These are phyloP conservation scores for Fragilariopsis cylindrus DNA, from an alignment of 108 stramenopile species.

Conservation along the genomic window DNA sequence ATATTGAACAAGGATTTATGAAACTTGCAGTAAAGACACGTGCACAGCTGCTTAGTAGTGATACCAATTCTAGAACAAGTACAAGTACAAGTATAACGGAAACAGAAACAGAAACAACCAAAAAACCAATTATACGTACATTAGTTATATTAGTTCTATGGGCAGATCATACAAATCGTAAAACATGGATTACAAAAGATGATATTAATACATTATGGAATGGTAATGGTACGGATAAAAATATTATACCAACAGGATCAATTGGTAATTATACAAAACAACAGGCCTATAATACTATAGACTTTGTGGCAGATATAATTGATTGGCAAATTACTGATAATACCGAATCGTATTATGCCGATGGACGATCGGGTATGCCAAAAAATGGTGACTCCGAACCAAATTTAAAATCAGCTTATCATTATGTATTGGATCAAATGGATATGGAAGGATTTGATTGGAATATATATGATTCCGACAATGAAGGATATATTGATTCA, in stretches of 20 bases:
- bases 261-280: neutral
- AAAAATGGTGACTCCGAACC: neutral
- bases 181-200: neutral
- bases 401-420: conserved; percentile 17
- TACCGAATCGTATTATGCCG: conserved; percentile 51
- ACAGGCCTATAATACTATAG: neutral
- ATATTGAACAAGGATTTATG: no score
- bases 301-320: conserved; percentile 32
- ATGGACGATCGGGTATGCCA: conserved; percentile 38
- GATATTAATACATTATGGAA: neutral
- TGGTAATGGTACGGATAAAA: neutral
- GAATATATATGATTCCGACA: conserved; percentile 10
- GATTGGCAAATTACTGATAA: conserved; percentile 50
- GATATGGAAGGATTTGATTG: conserved; percentile 13
- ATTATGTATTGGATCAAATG: conserved; percentile 5
- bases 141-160: neutral
- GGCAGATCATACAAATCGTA: neutral
- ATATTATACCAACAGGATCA: neutral
- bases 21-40: no score
- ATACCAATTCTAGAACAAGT: no score
- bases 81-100: no score
- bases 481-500: conserved; percentile 22
- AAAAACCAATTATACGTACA: neutral
- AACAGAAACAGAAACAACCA: no score
- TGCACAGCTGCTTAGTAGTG: no score